Evolutionary conservation across 75 land plant genomes (phyloP).

Genomic region (Selaginella tamariscina): DNA sequence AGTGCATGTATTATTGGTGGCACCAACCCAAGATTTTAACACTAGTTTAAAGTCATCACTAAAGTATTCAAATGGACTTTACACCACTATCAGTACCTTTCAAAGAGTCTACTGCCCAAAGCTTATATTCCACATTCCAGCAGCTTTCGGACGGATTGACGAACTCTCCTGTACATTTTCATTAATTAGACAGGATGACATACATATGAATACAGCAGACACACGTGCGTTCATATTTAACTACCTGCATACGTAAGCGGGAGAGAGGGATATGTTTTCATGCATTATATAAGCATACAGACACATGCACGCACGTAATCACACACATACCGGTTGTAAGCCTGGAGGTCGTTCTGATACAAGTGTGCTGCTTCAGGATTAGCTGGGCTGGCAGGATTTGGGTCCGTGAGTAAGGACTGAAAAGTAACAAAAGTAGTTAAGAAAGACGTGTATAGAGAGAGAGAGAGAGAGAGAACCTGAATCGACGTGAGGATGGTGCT

Average conservation of each 20-base stretch:
- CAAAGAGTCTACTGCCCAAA: too few relatives aligned
- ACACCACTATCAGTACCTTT: too few relatives aligned
- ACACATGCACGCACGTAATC: not conserved
- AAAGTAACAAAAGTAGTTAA: not conserved
- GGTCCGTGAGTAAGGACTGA: constrained; percentile 57
- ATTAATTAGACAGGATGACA: not conserved
- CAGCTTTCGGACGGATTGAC: constrained; percentile 17
- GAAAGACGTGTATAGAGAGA: not conserved
- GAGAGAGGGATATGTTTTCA: not conserved
- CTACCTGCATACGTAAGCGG: not conserved
- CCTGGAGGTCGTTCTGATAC: constrained; percentile 34
- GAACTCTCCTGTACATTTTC: constrained; percentile 27
- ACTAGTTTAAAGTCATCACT: too few relatives aligned
- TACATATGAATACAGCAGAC: not conserved
- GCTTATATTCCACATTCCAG: constrained; percentile 17
- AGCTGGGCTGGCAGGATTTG: constrained; percentile 57
- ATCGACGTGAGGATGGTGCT: constrained; percentile 49
- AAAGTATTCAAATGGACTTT: too few relatives aligned
- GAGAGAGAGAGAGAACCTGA: constrained; percentile 23
- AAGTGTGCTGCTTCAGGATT: constrained; percentile 55
- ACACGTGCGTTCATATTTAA: not conserved
- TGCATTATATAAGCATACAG: not conserved
- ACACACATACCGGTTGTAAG: constrained; percentile 41
- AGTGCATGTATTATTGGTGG: too few relatives aligned
- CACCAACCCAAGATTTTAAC: too few relatives aligned